Evolutionary conservation across 495 filamentous ascomycete species (phyloP).

Genomic region (Elasticomyces elasticus): DNA sequence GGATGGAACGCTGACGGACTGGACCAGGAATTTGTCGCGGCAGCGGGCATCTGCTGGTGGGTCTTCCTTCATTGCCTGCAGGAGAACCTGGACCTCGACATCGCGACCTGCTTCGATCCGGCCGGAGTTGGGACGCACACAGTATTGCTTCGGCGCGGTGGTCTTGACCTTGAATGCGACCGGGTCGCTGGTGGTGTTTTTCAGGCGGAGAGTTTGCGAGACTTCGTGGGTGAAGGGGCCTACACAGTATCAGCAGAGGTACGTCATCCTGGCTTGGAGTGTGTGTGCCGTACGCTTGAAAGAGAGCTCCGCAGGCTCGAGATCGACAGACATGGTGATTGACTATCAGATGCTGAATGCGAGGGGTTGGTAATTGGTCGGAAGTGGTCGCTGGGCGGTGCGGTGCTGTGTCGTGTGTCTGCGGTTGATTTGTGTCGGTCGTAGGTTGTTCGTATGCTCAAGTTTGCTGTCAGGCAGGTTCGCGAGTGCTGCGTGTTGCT

Average conservation of each 20-base stretch:
- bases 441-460: no score
- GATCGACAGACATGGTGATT: conserved; percentile 74
- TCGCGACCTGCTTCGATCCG: conserved; percentile 78
- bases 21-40: conserved; percentile 96
- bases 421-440: no score
- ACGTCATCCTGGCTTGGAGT: background rate
- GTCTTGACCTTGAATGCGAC: conserved; percentile 99
- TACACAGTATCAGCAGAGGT: conserved; percentile 29
- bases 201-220: conserved; percentile 68
- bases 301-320: conserved; percentile 81
- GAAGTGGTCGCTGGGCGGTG: background rate
- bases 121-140: conserved; percentile 93
- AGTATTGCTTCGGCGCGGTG: conserved; percentile 97
- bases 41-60: conserved; percentile 77
- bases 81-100: conserved; percentile 87
- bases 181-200: conserved; percentile 65
- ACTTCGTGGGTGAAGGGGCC: conserved; percentile 91
- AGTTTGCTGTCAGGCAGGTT: no score
- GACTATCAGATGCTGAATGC: background rate
- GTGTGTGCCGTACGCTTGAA: conserved; percentile 63
- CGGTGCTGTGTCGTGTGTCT: no score
- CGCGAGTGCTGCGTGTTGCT: no score
- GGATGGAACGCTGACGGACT: conserved; percentile 74
- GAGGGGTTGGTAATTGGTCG: background rate
- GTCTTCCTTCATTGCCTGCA: conserved; percentile 96